phyloP scores from a whole-genome alignment of 2,329 filamentous ascomycete species.

The Arthrinium puccinioides region DNA sequence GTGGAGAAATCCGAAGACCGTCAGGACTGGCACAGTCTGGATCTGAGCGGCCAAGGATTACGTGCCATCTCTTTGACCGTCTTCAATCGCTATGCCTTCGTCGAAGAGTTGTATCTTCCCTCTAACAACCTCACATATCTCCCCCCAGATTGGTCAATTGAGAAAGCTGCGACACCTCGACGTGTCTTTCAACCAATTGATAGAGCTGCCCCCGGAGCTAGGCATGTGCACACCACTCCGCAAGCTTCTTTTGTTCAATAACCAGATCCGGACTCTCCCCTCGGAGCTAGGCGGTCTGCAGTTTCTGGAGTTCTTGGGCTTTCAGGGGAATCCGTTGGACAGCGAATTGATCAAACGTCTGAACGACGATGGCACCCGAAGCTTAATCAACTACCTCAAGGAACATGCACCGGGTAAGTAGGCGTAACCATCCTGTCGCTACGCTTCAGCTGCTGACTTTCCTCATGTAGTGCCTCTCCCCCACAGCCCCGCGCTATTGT shows the following conservation, averaged over 20 bases:
- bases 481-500: conserved; percentile 73
- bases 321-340: conserved; percentile 85
- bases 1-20: conserved; percentile 59
- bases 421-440: neutral
- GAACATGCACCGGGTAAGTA: conserved; percentile 80
- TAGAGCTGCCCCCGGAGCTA: conserved; percentile 77
- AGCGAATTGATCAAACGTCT: conserved; percentile 72
- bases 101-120: conserved; percentile 87
- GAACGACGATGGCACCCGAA: conserved; percentile 79
- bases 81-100: conserved; percentile 74
- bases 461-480: conserved; percentile 63
- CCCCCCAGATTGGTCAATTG: conserved; percentile 74
- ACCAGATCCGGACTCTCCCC: conserved; percentile 74
- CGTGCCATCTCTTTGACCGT: conserved; percentile 72
- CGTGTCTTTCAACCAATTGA: conserved; percentile 80
- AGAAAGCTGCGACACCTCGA: conserved; percentile 78
- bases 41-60: conserved; percentile 92
- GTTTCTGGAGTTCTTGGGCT: conserved; percentile 79
- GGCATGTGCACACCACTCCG: conserved; percentile 95
- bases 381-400: conserved; percentile 73
- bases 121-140: conserved; percentile 82
- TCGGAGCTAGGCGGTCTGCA: conserved; percentile 84
- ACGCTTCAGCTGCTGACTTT: too few relatives aligned
- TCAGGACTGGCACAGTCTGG: conserved; percentile 87
- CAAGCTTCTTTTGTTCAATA: conserved; percentile 82